These are phyloP conservation scores for Massariosphaeria phaeospora DNA, from an alignment of 495 filamentous ascomycete genomes.

Conservation along the genomic window DNA sequence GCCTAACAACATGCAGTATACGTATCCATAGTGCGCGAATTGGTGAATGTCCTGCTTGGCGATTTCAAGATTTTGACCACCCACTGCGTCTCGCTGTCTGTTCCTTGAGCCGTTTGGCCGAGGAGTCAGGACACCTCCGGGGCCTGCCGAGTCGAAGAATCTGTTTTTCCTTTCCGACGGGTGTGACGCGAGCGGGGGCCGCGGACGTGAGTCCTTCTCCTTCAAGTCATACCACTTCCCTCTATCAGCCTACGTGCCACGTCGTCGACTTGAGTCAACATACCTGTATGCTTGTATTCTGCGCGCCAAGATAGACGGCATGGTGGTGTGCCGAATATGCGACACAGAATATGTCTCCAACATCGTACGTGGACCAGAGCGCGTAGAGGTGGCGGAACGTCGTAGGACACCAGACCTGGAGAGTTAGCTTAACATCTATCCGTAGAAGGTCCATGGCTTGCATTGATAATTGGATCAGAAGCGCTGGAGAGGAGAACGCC, in stretches of 20 bases:
- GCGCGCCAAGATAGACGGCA: constrained; percentile 85
- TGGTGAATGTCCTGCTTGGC: constrained; percentile 74
- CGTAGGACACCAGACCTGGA: constrained; percentile 58
- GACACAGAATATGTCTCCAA: constrained; percentile 92
- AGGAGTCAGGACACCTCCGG: constrained; percentile 70
- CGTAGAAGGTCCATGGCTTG: constrained; percentile 45
- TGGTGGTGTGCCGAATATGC: constrained; percentile 72
- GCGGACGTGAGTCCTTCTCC: constrained; percentile 50
- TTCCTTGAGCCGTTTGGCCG: constrained; percentile 43
- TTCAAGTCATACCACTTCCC: constrained; percentile 59
- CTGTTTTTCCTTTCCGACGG: constrained; percentile 77
- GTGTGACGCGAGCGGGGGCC: constrained; percentile 61
- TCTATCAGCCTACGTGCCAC: constrained; percentile 5
- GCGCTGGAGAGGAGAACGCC: constrained; percentile 85
- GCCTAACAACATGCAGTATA: constrained; percentile 88
- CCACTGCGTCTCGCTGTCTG: constrained; percentile 39
- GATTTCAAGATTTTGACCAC: constrained; percentile 71
- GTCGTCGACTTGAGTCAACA: neutral
- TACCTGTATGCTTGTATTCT: constrained; percentile 89
- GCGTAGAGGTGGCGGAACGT: constrained; percentile 71
- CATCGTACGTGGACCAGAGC: constrained; percentile 89
- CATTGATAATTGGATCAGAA: constrained; percentile 88
- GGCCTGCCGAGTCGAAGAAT: constrained; percentile 89
- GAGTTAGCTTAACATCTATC: neutral
- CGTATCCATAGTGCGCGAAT: constrained; percentile 91